A percentile compares a stretch with the other conserved stretches of the same genome.
Evolutionary conservation across 179 eudicot species (phyloP).

Genomic region (Spinacia oleracea): DNA sequence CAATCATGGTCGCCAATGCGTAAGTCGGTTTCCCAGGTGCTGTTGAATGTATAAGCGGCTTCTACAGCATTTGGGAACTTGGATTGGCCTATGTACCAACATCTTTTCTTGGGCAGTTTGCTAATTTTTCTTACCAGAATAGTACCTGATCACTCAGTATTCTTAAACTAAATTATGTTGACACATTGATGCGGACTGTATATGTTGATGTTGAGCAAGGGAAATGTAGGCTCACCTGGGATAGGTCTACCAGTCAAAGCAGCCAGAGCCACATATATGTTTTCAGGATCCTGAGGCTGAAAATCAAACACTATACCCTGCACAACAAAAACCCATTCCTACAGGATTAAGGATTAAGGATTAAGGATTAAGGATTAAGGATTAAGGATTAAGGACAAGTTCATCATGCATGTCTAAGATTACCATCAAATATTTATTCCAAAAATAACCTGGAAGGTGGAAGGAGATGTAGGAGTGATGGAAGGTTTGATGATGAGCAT

Average conservation of each 20-base stretch:
- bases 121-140: slow-evolving; percentile 50
- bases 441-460: slow-evolving; percentile 47
- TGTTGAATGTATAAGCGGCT: slow-evolving; percentile 57
- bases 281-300: slow-evolving; percentile 94
- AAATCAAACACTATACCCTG: slow-evolving; percentile 80
- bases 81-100: slow-evolving; percentile 72
- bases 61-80: slow-evolving; percentile 38
- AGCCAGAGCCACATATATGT: slow-evolving; percentile 61
- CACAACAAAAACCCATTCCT: background rate
- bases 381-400: background rate
- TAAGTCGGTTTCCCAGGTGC: slow-evolving; percentile 64
- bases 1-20: slow-evolving; percentile 72
- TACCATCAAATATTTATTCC: background rate
- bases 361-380: too few species aligned
- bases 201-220: too few species aligned
- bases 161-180: too few species aligned
- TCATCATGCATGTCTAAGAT: background rate
- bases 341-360: too few species aligned
- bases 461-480: slow-evolving; percentile 27
- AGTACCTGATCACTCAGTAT: slow-evolving; percentile 40
- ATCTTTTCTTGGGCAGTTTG: slow-evolving; percentile 60
- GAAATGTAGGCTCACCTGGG: slow-evolving; percentile 45
- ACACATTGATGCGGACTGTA: background rate
- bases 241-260: slow-evolving; percentile 69
- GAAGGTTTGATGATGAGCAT: slow-evolving; percentile 71